phyloP scores from a whole-genome alignment of 352 stramenopile species.

The Pythium guiyangense region DNA sequence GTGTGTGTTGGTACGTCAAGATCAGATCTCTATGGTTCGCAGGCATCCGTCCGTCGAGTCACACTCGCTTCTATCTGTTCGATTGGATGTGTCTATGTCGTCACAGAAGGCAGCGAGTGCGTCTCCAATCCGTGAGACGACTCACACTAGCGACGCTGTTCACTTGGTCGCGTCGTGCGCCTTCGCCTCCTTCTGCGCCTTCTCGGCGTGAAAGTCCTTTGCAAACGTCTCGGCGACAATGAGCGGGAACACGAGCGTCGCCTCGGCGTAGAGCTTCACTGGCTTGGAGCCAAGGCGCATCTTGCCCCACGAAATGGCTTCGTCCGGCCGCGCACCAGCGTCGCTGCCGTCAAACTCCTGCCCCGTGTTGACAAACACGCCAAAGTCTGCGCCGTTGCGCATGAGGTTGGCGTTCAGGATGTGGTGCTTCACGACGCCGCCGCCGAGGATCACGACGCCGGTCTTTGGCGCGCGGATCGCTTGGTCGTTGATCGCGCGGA shows the following conservation, averaged over 20 bases:
- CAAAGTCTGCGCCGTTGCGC: conserved; percentile 99
- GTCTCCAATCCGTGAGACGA: too few species aligned
- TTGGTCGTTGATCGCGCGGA: conserved; percentile 97
- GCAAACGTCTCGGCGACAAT: conserved; percentile 99
- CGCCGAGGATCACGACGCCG: conserved; percentile 98
- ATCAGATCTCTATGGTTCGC: too few species aligned
- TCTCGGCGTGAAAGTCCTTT: conserved; percentile 83
- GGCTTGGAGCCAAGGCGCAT: conserved; percentile 92
- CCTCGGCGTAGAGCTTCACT: conserved; percentile 97
- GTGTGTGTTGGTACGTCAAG: too few species aligned
- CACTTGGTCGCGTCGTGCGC: background rate
- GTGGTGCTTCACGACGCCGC: conserved; percentile 98
- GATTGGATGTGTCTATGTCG: too few species aligned
- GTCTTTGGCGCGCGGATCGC: conserved; percentile 93
- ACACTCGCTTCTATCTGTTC: too few species aligned
- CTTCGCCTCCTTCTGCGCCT: conserved; percentile 23
- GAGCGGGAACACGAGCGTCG: conserved; percentile 98
- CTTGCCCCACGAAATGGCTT: conserved; percentile 99
- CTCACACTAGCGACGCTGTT: background rate
- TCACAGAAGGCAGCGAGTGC: too few species aligned
- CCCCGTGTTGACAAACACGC: conserved; percentile 99
- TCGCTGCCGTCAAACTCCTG: conserved; percentile 98
- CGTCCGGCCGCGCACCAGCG: conserved; percentile 95
- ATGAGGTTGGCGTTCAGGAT: conserved; percentile 99
- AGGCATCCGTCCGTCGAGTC: too few species aligned